phyloP scores from a whole-genome alignment of 495 filamentous ascomycete species.

The Elaphomyces granulatus region DNA sequence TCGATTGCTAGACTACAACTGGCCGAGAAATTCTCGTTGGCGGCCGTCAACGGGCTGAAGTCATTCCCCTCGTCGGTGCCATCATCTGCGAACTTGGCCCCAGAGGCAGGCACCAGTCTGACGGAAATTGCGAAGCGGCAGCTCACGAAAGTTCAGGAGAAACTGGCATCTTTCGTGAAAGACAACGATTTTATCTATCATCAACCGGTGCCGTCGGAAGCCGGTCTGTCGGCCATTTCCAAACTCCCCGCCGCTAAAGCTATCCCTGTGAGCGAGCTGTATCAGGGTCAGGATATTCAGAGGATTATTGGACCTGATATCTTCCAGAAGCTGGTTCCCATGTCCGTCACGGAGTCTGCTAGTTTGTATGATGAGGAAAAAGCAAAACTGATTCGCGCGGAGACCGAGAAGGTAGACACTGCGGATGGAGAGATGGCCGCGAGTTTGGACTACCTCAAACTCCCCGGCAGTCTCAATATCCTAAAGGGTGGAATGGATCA shows the following conservation, averaged over 20 bases:
- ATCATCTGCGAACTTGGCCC: conserved; percentile 64
- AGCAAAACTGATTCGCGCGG: conserved; percentile 84
- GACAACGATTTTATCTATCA: conserved; percentile 99
- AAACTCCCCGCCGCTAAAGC: conserved; percentile 97
- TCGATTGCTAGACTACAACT: conserved; percentile 73
- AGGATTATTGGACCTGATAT: conserved; percentile 94
- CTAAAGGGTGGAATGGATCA: conserved; percentile 89
- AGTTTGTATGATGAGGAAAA: conserved; percentile 98
- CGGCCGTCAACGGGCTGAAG: conserved; percentile 63
- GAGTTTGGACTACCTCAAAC: conserved; percentile 82
- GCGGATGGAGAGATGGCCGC: conserved; percentile 93
- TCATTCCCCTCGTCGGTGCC: conserved; percentile 69
- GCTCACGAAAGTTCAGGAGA: conserved; percentile 63
- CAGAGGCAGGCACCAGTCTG: conserved; percentile 62
- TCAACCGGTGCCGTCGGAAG: conserved; percentile 75
- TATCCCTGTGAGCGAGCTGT: conserved; percentile 91
- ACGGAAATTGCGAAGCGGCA: conserved; percentile 73
- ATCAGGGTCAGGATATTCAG: conserved; percentile 93
- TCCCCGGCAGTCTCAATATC: conserved; percentile 79
- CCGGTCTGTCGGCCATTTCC: conserved; percentile 60
- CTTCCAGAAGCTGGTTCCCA: conserved; percentile 91
- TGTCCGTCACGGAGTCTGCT: conserved; percentile 91
- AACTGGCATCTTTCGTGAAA: conserved; percentile 57
- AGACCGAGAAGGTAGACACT: conserved; percentile 79
- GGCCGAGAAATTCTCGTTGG: conserved; percentile 59